Evolutionary conservation across 192 early-diverging fungal species (phyloP).

Genomic region (Rhizophlyctis rosea): DNA sequence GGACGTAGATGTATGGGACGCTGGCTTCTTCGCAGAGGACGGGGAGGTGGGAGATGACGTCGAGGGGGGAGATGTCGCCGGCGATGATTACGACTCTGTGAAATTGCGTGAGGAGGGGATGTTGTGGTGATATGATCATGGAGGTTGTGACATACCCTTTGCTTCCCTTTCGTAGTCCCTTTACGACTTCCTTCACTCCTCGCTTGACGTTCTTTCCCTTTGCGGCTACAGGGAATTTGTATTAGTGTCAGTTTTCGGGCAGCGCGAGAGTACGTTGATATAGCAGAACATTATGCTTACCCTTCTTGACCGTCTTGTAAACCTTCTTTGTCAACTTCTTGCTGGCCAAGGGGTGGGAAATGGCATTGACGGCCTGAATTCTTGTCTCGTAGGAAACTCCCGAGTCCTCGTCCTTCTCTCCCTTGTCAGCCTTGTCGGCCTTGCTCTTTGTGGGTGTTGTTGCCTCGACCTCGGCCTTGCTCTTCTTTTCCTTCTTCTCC

Average conservation of each 20-base stretch:
- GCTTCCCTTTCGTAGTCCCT: constrained; percentile 90
- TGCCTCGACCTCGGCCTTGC: constrained; percentile 6
- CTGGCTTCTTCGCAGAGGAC: constrained; percentile 94
- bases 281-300: constrained; percentile 35
- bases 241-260: not conserved
- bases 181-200: constrained; percentile 97
- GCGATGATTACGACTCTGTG: constrained; percentile 85
- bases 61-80: constrained; percentile 94
- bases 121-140: not conserved
- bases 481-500: constrained; percentile 28
- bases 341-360: constrained; percentile 79
- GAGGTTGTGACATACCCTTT: constrained; percentile 61
- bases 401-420: constrained; percentile 50
- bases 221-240: constrained; percentile 49
- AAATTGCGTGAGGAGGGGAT: constrained; percentile 7
- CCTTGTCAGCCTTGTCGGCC: constrained; percentile 30
- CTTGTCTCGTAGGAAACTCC: constrained; percentile 52
- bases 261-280: not conserved
- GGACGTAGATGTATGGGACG: constrained; percentile 95
- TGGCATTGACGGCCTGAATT: constrained; percentile 56
- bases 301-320: constrained; percentile 86
- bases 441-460: constrained; percentile 27
- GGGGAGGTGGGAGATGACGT: constrained; percentile 96
- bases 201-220: constrained; percentile 86
- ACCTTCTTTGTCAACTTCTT: constrained; percentile 84